Base-by-base conservation (phyloP, 2,329 filamentous ascomycete species). In the Orbilia brochopaga region DNA sequence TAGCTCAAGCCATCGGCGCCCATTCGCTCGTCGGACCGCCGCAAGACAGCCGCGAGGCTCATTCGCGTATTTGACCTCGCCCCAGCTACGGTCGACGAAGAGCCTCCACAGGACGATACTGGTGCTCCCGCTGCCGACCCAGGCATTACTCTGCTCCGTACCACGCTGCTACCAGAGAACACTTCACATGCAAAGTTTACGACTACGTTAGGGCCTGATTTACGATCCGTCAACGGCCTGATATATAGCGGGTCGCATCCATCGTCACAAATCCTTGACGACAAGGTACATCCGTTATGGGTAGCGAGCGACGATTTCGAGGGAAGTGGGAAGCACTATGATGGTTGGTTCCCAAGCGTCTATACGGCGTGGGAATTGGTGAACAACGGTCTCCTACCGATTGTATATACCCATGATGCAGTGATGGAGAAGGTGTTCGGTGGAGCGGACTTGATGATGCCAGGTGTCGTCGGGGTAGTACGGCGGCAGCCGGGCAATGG, bases 401-500 rank as follows among this genome's bases (percentile, higher is more conserved):
- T 90, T 32, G 81, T 90, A n/a, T 83, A 88, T 74, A 89, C 87
- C 0, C 86, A 85, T 2, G 81, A 82, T 8, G 82, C 86, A 23
- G 85, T 87, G 2, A 83, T 89, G 76, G 81, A 84, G 70, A 89
- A 88, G 78, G 79, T 90, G 7, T 84, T 84, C 65, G 83, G 83
- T 6, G 87, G 87, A 2, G 87, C 87, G 19, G 87, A 89, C 78
- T 80, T 90, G 53, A 89, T 89, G 87, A 88, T 85, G 0, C 87
- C 87, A 1, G 87, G 87, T 7, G 79, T 90, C 13, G 83, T 86
- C 27, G 86, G 87, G 0, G 86, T 87, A 7, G 42, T 32, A 32
- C 51, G 55, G 19, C 17, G 13, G n/a, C 37, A 46, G 1, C 35
- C n/a, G 13, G 32, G 17, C 23, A 44, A 10, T 2, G 81, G 81